A percentile compares a stretch with the other conserved stretches of the same genome.
Conservation (phyloP, 257 asterid species). For the Nicotiana tomentosiformis region DNA sequence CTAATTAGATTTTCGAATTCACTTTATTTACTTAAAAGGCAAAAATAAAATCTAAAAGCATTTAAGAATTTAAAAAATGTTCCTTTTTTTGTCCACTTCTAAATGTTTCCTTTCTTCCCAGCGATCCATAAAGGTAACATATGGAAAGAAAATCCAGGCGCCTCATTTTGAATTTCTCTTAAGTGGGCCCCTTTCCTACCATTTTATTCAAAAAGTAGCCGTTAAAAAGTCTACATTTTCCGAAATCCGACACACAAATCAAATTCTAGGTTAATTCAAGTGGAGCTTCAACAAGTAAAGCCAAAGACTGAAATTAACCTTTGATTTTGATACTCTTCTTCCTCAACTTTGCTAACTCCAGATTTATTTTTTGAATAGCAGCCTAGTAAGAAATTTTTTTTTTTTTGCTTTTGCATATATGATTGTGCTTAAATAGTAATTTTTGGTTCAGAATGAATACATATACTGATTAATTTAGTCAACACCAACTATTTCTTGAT, state of each 20-base stretch:
- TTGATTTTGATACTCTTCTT: neutral
- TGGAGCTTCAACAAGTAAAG: neutral
- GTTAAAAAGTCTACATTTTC: neutral
- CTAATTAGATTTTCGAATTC: neutral
- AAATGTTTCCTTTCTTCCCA: neutral
- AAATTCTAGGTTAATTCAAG: neutral
- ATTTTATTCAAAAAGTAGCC: neutral
- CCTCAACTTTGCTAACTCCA: neutral
- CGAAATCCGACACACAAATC: neutral
- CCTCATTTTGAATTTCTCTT: slow-evolving; percentile 14
- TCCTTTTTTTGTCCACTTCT: neutral
- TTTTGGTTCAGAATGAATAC: neutral
- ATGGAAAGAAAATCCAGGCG: neutral
- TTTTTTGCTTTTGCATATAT: too few species aligned
- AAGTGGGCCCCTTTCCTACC: neutral
- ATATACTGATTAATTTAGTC: neutral
- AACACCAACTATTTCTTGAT: neutral
- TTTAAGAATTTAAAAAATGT: neutral
- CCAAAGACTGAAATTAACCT: neutral
- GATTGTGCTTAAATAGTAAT: neutral
- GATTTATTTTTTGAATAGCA: neutral
- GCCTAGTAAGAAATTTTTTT: neutral
- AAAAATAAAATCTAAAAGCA: neutral
- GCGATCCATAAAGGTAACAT: neutral
- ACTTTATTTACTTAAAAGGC: neutral